Conservation (phyloP, 306 rosid species). For the Casuarina glauca region DNA sequence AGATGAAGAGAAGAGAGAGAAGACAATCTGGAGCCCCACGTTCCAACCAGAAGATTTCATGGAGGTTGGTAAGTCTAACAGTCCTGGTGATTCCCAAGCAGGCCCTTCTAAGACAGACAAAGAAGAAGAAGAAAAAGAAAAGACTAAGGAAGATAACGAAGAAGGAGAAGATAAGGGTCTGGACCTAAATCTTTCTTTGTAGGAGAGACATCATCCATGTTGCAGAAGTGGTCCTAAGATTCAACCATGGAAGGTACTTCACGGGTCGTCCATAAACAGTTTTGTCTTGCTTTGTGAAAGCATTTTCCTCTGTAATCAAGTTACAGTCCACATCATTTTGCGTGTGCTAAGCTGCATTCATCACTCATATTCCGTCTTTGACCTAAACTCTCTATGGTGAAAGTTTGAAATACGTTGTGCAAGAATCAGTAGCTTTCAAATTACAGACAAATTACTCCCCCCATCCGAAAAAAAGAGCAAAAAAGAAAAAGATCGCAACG, state of each 20-base stretch:
- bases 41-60: slow-evolving; percentile 79
- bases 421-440: not conserved
- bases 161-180: slow-evolving; percentile 35
- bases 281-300: not conserved
- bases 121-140: slow-evolving; percentile 20
- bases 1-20: not conserved
- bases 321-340: not conserved
- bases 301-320: not conserved
- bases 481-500: too few species aligned
- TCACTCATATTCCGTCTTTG: not conserved
- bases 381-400: not conserved
- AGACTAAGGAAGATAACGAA: slow-evolving; percentile 25
- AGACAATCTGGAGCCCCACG: slow-evolving; percentile 60
- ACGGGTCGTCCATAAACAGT: too few species aligned
- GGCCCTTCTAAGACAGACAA: slow-evolving; percentile 31
- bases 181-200: slow-evolving; percentile 75
- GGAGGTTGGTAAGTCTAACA: slow-evolving; percentile 23
- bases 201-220: slow-evolving; percentile 1
- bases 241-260: not conserved
- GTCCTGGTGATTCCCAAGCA: slow-evolving; percentile 5
- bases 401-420: not conserved
- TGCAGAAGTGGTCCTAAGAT: not conserved
- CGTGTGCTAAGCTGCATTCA: not conserved
- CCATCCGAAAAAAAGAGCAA: too few species aligned
- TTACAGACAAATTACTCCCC: not conserved